Evolutionary conservation across 1,284 basidiomycete species (phyloP).

Genomic region (Irpex sp.): DNA sequence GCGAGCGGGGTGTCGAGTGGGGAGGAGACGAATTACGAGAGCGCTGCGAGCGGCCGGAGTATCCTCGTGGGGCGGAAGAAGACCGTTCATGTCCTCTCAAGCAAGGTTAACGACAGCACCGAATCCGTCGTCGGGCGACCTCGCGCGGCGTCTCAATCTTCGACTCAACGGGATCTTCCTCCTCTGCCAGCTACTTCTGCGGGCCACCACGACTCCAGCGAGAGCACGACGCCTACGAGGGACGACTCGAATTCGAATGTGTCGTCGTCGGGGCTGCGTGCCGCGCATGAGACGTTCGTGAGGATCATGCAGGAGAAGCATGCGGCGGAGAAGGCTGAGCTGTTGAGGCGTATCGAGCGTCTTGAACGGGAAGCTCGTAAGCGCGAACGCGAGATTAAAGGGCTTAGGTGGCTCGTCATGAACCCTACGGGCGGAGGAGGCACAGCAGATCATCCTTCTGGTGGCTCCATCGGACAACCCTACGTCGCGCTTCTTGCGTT

Average conservation of each 20-base stretch:
- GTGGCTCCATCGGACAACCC: constrained; percentile 20
- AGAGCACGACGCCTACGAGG: constrained; percentile 5
- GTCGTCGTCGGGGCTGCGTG: constrained; percentile 3
- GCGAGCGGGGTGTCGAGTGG: constrained; percentile 3
- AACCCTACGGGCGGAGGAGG: constrained; percentile 18
- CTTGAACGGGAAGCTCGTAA: constrained; percentile 39
- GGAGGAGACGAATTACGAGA: not conserved
- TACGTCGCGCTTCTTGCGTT: constrained; percentile 6
- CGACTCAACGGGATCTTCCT: not conserved
- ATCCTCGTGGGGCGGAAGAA: not conserved
- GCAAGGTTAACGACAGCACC: not conserved
- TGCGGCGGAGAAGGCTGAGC: constrained; percentile 37
- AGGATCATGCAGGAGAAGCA: constrained; percentile 39
- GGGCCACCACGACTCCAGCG: not conserved
- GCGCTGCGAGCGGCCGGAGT: not conserved
- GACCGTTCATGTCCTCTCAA: not conserved
- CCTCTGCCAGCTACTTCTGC: not conserved
- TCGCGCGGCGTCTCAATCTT: not conserved
- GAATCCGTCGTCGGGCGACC: not conserved
- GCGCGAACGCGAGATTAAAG: constrained; percentile 44
- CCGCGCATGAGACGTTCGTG: constrained; percentile 27
- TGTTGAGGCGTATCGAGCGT: constrained; percentile 36
- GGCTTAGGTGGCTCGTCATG: constrained; percentile 45
- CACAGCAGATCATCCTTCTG: constrained; percentile 19
- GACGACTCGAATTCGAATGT: not conserved